Evolutionary conservation across 768 basidiomycete species (phyloP).

Genomic region (Boletus rex-veris): DNA sequence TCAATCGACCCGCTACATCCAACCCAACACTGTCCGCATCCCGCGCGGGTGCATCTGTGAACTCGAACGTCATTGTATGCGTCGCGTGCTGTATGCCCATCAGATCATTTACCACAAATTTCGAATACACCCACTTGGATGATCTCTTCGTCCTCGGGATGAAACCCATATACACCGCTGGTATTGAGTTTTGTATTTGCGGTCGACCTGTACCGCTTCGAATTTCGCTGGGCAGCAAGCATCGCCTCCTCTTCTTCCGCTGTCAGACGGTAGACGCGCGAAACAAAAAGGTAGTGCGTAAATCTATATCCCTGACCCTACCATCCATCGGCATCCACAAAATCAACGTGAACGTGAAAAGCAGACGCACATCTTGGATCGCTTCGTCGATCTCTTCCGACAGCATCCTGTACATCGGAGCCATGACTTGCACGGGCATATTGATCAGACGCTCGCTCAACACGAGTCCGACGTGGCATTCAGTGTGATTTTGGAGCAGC

Average conservation of each 20-base stretch:
- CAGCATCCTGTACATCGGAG: conserved; percentile 91
- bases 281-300: conserved; percentile 71
- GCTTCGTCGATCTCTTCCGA: conserved; percentile 78
- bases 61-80: conserved; percentile 36
- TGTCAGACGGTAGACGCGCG: conserved; percentile 73
- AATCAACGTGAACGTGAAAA: not conserved
- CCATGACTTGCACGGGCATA: conserved; percentile 91
- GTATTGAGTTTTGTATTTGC: too few relatives aligned
- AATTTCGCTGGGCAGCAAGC: conserved; percentile 39
- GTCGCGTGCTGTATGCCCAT: conserved; percentile 17
- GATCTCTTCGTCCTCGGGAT: conserved; percentile 81
- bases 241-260: conserved; percentile 59
- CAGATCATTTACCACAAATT: not conserved
- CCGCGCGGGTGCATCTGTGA: conserved; percentile 47
- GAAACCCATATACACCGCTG: conserved; percentile 63
- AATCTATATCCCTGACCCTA: conserved; percentile 66
- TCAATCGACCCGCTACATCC: conserved; percentile 63
- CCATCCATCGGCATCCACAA: not conserved
- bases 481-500: conserved; percentile 26
- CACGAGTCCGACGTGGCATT: conserved; percentile 65
- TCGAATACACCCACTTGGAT: conserved; percentile 43
- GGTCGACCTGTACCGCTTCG: conserved; percentile 37
- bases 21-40: conserved; percentile 66
- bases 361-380: conserved; percentile 51
- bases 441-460: conserved; percentile 89